Evolutionary conservation across 768 basidiomycete species (phyloP), one percentile per base, ranked within the genome.

Genomic region (Lactarius evosmus): DNA sequence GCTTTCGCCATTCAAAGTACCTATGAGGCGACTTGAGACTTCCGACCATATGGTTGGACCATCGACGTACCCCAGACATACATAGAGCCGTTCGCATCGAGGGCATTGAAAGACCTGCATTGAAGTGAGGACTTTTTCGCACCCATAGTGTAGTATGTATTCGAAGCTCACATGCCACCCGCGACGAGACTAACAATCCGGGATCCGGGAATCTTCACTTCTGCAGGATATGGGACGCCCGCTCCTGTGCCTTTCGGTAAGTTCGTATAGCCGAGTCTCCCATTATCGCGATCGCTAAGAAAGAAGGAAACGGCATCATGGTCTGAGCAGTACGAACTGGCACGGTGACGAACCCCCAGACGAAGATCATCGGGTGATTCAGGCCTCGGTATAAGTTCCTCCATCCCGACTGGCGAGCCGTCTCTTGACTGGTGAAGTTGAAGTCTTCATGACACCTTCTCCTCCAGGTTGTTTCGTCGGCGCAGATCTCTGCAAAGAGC

Each of bases 401-500:
- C 85, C 88, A 95, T 16, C 92, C 92, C 50, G 75, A 84, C 14
- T 81, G 84, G 22, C 93, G 79, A 16, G 93, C 93, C 0, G 88
- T 93, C 46, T 80, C 82, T 44, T 81, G 78, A 4, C 82, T 83
- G 8, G 87, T 81, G 69, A 92, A 95, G 74, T 93, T 91, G 78
- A 85, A 94, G 71, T 95, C 93, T 34, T 74, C 73, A 32, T 79
- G 72, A 8, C 91, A 75, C 65, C 83, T 88, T 32, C 83, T 79
- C 71, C 85, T 86, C 93, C 93, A 95, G 63, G 93, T 80, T 0
- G 85, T 85, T 62, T 92, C 88, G 70, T 94, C 91, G 14, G 81
- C 77, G 70, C 82, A 83, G 29, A 89, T 69, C 12, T 73, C 66
- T 52, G 83, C 79, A 70, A 93, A 89, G 72, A 81, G 80, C 67